Conservation (phyloP, 257 asterid species). For the Coffea eugenioides region DNA sequence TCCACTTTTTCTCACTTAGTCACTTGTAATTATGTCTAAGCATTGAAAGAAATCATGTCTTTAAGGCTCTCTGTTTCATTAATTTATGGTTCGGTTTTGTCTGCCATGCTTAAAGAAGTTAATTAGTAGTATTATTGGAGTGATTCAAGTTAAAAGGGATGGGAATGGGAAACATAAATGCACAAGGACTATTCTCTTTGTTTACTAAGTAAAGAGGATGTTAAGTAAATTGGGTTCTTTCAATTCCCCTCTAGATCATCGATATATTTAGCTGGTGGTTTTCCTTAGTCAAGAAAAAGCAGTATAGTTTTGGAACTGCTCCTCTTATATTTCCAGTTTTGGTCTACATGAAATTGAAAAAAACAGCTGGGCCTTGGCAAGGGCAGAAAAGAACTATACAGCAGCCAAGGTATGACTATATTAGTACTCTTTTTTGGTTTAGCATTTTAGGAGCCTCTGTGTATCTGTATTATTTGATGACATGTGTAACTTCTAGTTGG, state of each 20-base stretch:
- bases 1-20: neutral
- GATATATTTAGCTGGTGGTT: neutral
- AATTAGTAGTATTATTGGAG: neutral
- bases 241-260: too few relatives aligned
- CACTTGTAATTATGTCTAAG: neutral
- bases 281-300: neutral
- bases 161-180: neutral
- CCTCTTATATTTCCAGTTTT: neutral
- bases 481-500: neutral
- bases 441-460: neutral
- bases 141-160: neutral
- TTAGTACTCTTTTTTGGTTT: neutral
- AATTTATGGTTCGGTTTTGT: neutral
- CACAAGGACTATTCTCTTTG: neutral
- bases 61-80: neutral
- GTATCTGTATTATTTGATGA: neutral
- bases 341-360: neutral
- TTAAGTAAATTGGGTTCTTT: too few relatives aligned
- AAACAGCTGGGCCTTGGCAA: neutral
- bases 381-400: neutral
- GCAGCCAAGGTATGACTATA: neutral
- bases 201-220: neutral
- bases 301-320: neutral
- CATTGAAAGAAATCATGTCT: neutral
- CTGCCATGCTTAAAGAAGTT: neutral